Percentiles rank a stretch among this genome's conserved stretches.
These are phyloP conservation scores for Aspergillus sp. DNA, from an alignment of 2,329 filamentous ascomycete genomes.

Conservation along the genomic window DNA sequence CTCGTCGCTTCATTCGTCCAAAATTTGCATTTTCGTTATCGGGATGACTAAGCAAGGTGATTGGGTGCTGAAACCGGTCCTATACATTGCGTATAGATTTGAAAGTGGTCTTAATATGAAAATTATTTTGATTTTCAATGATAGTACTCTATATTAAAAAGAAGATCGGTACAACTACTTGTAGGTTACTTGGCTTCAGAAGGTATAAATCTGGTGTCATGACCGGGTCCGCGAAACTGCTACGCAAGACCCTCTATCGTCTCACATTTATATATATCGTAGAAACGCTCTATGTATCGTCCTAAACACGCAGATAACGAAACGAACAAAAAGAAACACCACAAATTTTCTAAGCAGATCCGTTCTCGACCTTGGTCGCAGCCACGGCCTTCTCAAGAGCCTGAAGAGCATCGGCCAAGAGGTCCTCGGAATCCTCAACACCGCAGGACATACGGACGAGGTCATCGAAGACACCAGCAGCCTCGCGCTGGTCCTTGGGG, in stretches of 20 bases:
- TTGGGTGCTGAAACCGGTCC: background rate
- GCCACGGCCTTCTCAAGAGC: slow-evolving; percentile 77
- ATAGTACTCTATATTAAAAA: too few relatives aligned
- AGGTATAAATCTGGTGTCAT: background rate
- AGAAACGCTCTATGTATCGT: background rate
- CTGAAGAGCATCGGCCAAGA: slow-evolving; percentile 77
- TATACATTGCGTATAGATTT: background rate
- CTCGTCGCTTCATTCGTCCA: background rate
- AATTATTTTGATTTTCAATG: background rate
- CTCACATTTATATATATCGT: background rate
- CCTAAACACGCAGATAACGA: background rate
- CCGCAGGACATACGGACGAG: slow-evolving; percentile 91
- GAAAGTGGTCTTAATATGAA: background rate
- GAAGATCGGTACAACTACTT: too few relatives aligned
- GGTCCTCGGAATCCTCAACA: slow-evolving; percentile 84
- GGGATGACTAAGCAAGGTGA: slow-evolving; percentile 21
- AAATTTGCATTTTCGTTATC: slow-evolving; percentile 11
- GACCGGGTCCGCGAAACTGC: background rate
- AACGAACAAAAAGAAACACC: background rate
- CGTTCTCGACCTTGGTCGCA: slow-evolving; percentile 46
- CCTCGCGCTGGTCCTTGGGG: slow-evolving; percentile 84
- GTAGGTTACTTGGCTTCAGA: background rate
- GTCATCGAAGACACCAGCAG: slow-evolving; percentile 91
- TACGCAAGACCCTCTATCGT: background rate
- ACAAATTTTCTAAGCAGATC: slow-evolving; percentile 22